A percentile compares a stretch with the other conserved stretches of the same genome.
These are phyloP conservation scores for Pilobolus umbonatus DNA, from an alignment of 192 early-diverging fungal genomes.

Conservation along the genomic window DNA sequence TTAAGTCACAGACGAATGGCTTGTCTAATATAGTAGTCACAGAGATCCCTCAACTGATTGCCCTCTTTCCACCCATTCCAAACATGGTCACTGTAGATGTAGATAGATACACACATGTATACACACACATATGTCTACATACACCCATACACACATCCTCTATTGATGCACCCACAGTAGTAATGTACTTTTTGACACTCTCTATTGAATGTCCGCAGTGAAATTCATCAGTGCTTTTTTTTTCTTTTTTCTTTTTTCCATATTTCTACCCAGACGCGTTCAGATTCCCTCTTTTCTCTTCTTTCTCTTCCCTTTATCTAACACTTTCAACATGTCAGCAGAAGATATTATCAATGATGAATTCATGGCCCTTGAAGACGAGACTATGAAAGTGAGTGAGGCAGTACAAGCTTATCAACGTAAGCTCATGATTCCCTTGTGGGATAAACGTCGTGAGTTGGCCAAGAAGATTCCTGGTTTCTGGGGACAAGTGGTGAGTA, in stretches of 20 bases:
- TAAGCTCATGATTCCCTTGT: slow-evolving; percentile 30
- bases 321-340: slow-evolving; percentile 7
- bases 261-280: not conserved
- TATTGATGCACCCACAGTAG: no score
- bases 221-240: not conserved
- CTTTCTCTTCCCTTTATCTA: not conserved
- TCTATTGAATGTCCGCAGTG: not conserved
- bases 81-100: not conserved
- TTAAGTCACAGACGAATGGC: no score
- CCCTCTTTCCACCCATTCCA: no score
- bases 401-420: slow-evolving; percentile 12
- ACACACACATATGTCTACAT: no score
- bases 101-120: not conserved
- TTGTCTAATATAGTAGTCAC: no score
- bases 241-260: not conserved
- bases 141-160: no score
- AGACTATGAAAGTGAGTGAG: not conserved
- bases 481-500: slow-evolving; percentile 28
- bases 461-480: slow-evolving; percentile 32
- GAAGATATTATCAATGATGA: slow-evolving; percentile 5
- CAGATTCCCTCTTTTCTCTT: not conserved
- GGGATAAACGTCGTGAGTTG: slow-evolving; percentile 34
- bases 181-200: no score
- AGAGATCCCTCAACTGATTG: no score
- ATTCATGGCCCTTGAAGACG: slow-evolving; percentile 10